Conservation (phyloP, 768 basidiomycete species). For the Phallus indusiatus region DNA sequence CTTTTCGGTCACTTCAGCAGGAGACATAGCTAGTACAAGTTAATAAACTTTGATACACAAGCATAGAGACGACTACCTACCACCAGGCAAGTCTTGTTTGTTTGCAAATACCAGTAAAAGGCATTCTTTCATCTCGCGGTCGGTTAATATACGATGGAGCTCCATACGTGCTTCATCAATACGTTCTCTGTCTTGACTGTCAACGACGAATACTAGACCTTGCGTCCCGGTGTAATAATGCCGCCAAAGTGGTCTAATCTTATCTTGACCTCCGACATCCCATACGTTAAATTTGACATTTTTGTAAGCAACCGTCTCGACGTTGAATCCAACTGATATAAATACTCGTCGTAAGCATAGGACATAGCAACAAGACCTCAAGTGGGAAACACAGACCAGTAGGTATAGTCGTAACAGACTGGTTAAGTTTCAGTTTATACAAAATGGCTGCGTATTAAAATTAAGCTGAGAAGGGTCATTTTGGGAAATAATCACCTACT, state of each 20-base stretch:
- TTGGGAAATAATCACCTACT: constrained; percentile 47
- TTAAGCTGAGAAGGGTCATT: not conserved
- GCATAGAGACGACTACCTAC: constrained; percentile 35
- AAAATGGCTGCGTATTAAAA: constrained; percentile 63
- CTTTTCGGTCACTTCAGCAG: constrained; percentile 97
- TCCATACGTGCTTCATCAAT: constrained; percentile 96
- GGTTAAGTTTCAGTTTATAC: constrained; percentile 98
- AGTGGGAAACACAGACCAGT: constrained; percentile 48
- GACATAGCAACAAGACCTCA: not conserved
- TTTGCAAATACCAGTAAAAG: constrained; percentile 97
- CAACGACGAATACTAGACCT: constrained; percentile 96
- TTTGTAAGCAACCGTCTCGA: constrained; percentile 98
- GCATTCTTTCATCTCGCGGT: constrained; percentile 98
- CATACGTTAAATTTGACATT: constrained; percentile 93
- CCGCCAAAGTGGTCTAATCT: constrained; percentile 96
- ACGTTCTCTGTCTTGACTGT: constrained; percentile 90
- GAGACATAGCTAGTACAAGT: constrained; percentile 78
- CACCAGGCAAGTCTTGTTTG: constrained; percentile 96
- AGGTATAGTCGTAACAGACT: constrained; percentile 97
- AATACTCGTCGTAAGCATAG: constrained; percentile 3
- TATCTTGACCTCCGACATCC: constrained; percentile 99
- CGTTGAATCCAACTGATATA: constrained; percentile 86
- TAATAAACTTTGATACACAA: not conserved
- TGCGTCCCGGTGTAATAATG: constrained; percentile 99
- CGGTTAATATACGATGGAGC: constrained; percentile 89